Conservation (phyloP, 148 eudicot genomes). For the Persicaria maculosa region DNA sequence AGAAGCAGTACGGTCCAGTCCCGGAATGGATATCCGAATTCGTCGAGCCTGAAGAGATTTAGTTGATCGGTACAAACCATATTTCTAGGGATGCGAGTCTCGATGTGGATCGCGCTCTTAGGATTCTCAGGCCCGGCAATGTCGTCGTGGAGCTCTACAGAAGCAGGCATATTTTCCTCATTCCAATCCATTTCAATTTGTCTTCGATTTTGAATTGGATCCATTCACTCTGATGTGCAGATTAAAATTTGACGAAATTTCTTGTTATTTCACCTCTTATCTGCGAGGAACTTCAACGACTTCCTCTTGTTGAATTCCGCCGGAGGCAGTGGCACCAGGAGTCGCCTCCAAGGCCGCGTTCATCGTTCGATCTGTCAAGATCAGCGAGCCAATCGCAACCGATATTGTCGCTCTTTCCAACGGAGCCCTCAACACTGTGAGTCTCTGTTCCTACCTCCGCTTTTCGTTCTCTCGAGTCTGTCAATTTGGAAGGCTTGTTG, state of each 20-base stretch:
- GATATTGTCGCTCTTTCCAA: neutral
- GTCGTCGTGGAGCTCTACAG: constrained; percentile 98
- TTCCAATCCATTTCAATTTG: neutral
- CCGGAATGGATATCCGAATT: constrained; percentile 78
- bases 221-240: neutral
- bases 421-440: constrained; percentile 4
- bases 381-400: neutral
- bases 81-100: constrained; percentile 40
- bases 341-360: neutral
- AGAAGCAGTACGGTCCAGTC: constrained; percentile 71
- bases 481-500: no score
- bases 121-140: constrained; percentile 65
- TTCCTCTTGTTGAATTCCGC: neutral
- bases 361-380: constrained; percentile 6
- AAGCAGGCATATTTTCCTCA: constrained; percentile 66
- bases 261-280: neutral
- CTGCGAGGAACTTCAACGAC: neutral
- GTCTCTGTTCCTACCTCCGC: neutral
- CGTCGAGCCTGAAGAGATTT: constrained; percentile 85
- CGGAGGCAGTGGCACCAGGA: neutral
- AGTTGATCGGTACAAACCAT: constrained; percentile 78
- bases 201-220: neutral
- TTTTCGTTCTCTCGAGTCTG: neutral
- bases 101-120: constrained; percentile 69
- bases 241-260: neutral